These are phyloP conservation scores for Aphanomyces stellatus DNA, from an alignment of 352 stramenopile species.

Conservation along the genomic window DNA sequence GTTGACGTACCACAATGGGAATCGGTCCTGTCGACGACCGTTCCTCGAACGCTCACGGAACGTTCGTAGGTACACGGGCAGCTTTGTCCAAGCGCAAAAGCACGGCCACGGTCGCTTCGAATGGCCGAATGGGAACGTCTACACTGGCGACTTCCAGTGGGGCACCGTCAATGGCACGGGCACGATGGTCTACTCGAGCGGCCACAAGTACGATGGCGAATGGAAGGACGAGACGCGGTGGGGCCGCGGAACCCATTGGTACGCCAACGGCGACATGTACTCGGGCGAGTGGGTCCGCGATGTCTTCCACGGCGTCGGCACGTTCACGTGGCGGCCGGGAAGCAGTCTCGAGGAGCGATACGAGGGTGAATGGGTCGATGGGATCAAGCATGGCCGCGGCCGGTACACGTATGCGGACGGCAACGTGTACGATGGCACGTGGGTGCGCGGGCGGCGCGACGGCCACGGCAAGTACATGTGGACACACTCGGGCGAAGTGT, in stretches of 20 bases:
- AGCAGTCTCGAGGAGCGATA: constrained; percentile 62
- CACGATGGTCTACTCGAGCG: constrained; percentile 47
- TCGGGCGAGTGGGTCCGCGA: constrained; percentile 58
- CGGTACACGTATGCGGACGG: constrained; percentile 55
- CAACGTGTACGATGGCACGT: constrained; percentile 56
- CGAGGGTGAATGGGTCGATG: constrained; percentile 56
- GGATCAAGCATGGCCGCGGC: constrained; percentile 51
- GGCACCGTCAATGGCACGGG: constrained; percentile 57
- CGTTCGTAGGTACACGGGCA: constrained; percentile 44
- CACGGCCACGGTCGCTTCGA: constrained; percentile 45
- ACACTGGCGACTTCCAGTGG: constrained; percentile 57
- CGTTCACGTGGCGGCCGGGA: constrained; percentile 50
- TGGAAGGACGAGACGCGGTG: constrained; percentile 68
- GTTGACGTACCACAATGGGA: constrained; percentile 81
- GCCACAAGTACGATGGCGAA: constrained; percentile 50
- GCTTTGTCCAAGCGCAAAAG: constrained; percentile 57
- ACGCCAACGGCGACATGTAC: constrained; percentile 79
- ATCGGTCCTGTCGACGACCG: too few relatives aligned
- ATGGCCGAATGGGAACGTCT: constrained; percentile 76
- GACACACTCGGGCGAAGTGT: constrained; percentile 79
- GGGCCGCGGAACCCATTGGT: constrained; percentile 68
- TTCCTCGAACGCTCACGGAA: too few relatives aligned
- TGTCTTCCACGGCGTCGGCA: constrained; percentile 41
- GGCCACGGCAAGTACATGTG: constrained; percentile 75
- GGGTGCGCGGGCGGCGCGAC: constrained; percentile 51